Conservation (phyloP, 2,329 filamentous ascomycete genomes). For the Bertia moriformis region DNA sequence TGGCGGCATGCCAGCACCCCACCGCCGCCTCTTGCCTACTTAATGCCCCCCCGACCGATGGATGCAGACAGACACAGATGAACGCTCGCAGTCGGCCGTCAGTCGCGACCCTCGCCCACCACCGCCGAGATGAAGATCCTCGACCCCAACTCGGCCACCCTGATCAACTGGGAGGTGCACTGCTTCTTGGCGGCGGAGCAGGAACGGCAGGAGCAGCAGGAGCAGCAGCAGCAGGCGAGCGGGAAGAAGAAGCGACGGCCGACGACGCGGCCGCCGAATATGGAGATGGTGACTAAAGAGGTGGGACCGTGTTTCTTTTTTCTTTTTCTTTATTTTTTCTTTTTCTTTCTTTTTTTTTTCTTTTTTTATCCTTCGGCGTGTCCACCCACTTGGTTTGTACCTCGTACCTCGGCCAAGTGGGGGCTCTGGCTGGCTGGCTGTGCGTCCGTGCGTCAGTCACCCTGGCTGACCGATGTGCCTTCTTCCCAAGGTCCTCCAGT, state of each 20-base stretch:
- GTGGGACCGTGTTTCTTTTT: too few relatives aligned
- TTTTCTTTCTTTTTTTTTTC: neutral
- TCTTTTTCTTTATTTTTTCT: slow-evolving; percentile 44
- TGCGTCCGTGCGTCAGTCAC: too few relatives aligned
- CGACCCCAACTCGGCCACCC: slow-evolving; percentile 52
- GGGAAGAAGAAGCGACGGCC: too few relatives aligned
- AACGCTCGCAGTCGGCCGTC: too few relatives aligned
- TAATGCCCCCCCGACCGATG: too few relatives aligned
- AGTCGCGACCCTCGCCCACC: neutral
- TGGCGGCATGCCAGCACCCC: too few relatives aligned
- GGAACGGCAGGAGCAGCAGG: slow-evolving; percentile 21
- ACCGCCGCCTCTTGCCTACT: too few relatives aligned
- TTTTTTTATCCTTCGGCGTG: slow-evolving; percentile 1
- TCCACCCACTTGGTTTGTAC: neutral
- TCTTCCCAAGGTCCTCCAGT: slow-evolving; percentile 36
- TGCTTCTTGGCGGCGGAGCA: slow-evolving; percentile 45
- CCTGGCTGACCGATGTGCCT: slow-evolving; percentile 3
- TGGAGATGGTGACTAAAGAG: too few relatives aligned
- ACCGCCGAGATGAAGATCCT: slow-evolving; percentile 47
- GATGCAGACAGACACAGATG: too few relatives aligned
- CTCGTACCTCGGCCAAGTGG: neutral
- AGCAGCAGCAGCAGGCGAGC: slow-evolving; percentile 30
- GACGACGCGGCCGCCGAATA: too few relatives aligned
- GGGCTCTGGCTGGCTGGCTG: too few relatives aligned
- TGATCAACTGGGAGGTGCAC: slow-evolving; percentile 64